Conservation (phyloP, 768 basidiomycete species). For the Boletus subparvulus region DNA sequence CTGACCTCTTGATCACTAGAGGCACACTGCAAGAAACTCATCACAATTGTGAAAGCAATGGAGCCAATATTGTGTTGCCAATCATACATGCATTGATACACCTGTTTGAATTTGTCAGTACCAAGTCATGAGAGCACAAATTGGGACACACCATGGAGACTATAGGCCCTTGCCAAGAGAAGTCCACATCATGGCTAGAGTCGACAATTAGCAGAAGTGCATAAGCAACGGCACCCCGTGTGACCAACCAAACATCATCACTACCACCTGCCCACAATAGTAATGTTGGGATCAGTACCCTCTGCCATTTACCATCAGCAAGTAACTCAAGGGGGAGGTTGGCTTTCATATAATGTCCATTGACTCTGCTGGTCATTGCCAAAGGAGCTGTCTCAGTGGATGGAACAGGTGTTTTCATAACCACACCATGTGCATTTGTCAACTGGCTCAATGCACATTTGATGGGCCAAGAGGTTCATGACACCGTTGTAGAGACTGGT, state of each 20-base stretch:
- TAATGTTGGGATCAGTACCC: neutral
- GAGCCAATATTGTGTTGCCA: too few relatives aligned
- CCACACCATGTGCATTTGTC: too few relatives aligned
- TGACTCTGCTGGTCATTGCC: too few relatives aligned
- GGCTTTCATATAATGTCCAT: neutral
- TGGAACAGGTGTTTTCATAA: too few relatives aligned
- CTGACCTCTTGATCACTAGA: neutral
- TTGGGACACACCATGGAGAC: too few relatives aligned
- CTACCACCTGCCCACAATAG: neutral
- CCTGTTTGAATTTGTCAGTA: too few relatives aligned
- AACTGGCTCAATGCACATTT: too few relatives aligned
- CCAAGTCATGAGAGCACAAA: too few relatives aligned
- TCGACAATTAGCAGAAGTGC: neutral
- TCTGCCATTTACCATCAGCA: neutral
- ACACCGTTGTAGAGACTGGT: too few relatives aligned
- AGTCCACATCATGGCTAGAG: neutral
- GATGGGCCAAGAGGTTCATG: too few relatives aligned
- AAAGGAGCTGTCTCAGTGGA: too few relatives aligned
- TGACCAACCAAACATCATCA: neutral
- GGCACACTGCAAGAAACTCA: neutral
- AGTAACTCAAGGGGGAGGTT: neutral
- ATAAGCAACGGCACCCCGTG: neutral
- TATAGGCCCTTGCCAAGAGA: neutral
- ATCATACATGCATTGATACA: too few relatives aligned
- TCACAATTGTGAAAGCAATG: neutral